These are phyloP conservation scores for Hortaea werneckii DNA, from an alignment of 2,329 filamentous ascomycete species.

Conservation along the genomic window DNA sequence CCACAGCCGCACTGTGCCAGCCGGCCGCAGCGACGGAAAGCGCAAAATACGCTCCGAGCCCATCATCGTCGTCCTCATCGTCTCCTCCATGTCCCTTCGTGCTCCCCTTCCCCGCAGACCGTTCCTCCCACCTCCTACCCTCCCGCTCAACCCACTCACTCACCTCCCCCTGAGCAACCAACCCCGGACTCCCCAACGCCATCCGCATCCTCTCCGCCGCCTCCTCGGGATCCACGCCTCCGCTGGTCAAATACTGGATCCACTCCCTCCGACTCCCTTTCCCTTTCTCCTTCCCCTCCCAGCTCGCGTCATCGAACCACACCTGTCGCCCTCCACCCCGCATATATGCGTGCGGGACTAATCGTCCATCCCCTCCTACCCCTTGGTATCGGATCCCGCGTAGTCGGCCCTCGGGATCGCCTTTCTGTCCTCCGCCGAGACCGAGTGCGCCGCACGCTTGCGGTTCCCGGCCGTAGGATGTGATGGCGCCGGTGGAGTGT, in stretches of 20 bases:
- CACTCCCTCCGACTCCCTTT: conserved; percentile 32
- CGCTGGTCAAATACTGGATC: conserved; percentile 34
- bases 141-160: conserved; percentile 48
- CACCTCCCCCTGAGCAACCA: conserved; percentile 33
- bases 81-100: conserved; percentile 6
- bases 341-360: conserved; percentile 38
- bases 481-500: conserved; percentile 42
- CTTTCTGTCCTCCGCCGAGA: conserved; percentile 26
- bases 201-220: conserved; percentile 29
- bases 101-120: conserved; percentile 6
- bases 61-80: conserved; percentile 32
- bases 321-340: conserved; percentile 34
- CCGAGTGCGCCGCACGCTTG: conserved; percentile 40
- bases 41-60: conserved; percentile 42
- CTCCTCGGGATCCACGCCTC: conserved; percentile 31
- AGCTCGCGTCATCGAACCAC: conserved; percentile 40
- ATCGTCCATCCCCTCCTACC: conserved; percentile 26
- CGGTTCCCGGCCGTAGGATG: conserved; percentile 42
- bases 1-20: conserved; percentile 45
- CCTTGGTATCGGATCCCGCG: conserved; percentile 32
- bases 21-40: conserved; percentile 45
- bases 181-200: conserved; percentile 19
- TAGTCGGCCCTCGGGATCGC: conserved; percentile 30
- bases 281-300: conserved; percentile 27
- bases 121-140: conserved; percentile 37